Evolutionary conservation across 306 rosid genomes (phyloP).

Genomic region (Sechiopsis laciniata): DNA sequence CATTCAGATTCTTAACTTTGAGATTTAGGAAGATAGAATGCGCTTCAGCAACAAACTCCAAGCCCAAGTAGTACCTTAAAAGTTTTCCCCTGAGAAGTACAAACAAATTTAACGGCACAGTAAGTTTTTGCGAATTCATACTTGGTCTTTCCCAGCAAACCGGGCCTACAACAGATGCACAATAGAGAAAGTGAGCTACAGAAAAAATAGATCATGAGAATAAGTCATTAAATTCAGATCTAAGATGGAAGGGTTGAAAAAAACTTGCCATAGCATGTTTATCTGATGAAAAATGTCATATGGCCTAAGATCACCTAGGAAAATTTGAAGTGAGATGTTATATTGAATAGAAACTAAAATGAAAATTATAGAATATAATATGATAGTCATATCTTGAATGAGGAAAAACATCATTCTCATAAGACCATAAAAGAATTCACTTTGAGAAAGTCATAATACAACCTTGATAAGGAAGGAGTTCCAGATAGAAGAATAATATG

Average conservation of each 20-base stretch:
- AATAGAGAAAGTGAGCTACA: constrained; percentile 21
- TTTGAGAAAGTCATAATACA: constrained; percentile 37
- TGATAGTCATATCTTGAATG: neutral
- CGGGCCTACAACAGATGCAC: constrained; percentile 63
- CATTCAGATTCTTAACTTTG: neutral
- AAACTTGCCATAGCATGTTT: constrained; percentile 82
- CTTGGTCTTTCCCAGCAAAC: constrained; percentile 74
- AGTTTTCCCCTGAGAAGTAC: constrained; percentile 53
- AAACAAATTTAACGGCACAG: constrained; percentile 53
- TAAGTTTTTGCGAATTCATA: constrained; percentile 76
- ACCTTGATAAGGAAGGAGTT: constrained; percentile 96
- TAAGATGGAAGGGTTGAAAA: constrained; percentile 27
- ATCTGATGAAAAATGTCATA: constrained; percentile 92
- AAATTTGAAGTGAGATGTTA: constrained; percentile 42
- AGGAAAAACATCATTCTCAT: neutral
- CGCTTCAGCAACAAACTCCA: neutral
- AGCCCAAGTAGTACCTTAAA: constrained; percentile 50
- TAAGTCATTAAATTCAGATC: constrained; percentile 16
- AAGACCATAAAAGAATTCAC: constrained; percentile 14
- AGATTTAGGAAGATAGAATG: constrained; percentile 5
- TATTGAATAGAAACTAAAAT: constrained; percentile 24
- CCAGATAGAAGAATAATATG: constrained; percentile 78
- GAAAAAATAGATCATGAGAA: constrained; percentile 15
- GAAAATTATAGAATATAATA: constrained; percentile 16
- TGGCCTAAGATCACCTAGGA: constrained; percentile 92